A percentile compares a stretch with the other conserved stretches of the same genome.
Conservation (phyloP, 805 yeast genomes). For the Spathaspora boniae region DNA sequence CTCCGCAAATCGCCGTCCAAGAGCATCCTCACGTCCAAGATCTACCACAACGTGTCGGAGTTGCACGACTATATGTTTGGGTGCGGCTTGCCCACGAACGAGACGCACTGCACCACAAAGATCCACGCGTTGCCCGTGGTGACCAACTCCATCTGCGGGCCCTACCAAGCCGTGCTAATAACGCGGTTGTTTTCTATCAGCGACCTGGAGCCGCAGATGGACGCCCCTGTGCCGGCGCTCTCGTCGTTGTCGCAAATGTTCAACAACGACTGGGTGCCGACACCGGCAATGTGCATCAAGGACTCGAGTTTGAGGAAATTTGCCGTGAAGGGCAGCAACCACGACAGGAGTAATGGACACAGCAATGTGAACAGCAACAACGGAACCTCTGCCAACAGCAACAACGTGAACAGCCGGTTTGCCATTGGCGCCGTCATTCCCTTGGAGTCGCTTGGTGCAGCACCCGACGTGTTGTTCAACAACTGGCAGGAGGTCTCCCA, state of each 20-base stretch:
- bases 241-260: background rate
- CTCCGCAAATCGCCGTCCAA: slow-evolving; percentile 1
- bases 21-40: slow-evolving; percentile 23
- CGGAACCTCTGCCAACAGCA: slow-evolving; percentile 9
- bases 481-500: slow-evolving; percentile 49
- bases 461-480: slow-evolving; percentile 42
- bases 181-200: slow-evolving; percentile 44
- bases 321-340: slow-evolving; percentile 5
- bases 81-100: slow-evolving; percentile 50
- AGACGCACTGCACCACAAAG: slow-evolving; percentile 42
- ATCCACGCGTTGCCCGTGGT: slow-evolving; percentile 46
- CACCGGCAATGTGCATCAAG: slow-evolving; percentile 34
- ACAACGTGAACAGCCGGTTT: slow-evolving; percentile 34
- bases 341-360: no score
- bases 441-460: slow-evolving; percentile 24
- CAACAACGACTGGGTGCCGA: slow-evolving; percentile 38
- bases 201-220: slow-evolving; percentile 18
- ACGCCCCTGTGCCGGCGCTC: background rate
- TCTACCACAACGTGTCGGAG: slow-evolving; percentile 42
- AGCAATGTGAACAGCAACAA: background rate
- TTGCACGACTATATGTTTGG: slow-evolving; percentile 55
- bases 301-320: slow-evolving; percentile 15
- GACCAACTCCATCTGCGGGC: slow-evolving; percentile 29
- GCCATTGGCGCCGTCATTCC: slow-evolving; percentile 50
- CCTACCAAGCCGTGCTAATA: slow-evolving; percentile 36